These are phyloP conservation scores for Peronosclerospora sorghi DNA, from an alignment of 352 stramenopile genomes.

Conservation along the genomic window DNA sequence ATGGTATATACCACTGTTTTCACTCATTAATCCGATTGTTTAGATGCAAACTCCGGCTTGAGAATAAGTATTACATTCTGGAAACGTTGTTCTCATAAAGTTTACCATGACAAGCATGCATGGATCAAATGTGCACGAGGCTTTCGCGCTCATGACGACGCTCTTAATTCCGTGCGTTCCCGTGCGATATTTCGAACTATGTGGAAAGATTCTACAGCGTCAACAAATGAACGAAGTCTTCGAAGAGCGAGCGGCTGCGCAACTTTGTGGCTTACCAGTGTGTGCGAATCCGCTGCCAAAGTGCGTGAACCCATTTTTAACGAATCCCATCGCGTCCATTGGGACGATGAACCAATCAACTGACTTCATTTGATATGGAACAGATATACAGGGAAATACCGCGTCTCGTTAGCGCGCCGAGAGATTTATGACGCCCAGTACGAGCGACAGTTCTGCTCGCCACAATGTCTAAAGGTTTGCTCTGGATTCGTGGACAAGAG, in stretches of 20 bases:
- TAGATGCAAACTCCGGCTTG: too few relatives aligned
- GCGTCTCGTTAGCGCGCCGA: slow-evolving; percentile 55
- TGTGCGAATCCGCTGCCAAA: slow-evolving; percentile 42
- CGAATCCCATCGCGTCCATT: too few relatives aligned
- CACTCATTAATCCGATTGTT: neutral
- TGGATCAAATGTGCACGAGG: slow-evolving; percentile 61
- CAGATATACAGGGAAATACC: slow-evolving; percentile 57
- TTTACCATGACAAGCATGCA: slow-evolving; percentile 18
- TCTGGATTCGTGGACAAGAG: too few relatives aligned
- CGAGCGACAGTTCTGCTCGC: slow-evolving; percentile 77
- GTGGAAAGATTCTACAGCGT: slow-evolving; percentile 55
- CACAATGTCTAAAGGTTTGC: slow-evolving; percentile 49
- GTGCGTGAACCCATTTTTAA: slow-evolving; percentile 19
- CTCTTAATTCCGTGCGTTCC: slow-evolving; percentile 55
- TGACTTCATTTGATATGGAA: neutral
- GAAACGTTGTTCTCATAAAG: too few relatives aligned
- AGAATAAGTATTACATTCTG: too few relatives aligned
- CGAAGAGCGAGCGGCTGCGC: slow-evolving; percentile 59
- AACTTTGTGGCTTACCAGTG: slow-evolving; percentile 59
- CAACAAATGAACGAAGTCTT: slow-evolving; percentile 77
- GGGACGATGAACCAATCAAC: neutral
- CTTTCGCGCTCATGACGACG: slow-evolving; percentile 73
- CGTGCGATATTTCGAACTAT: slow-evolving; percentile 54
- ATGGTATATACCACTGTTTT: neutral
- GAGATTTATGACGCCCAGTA: slow-evolving; percentile 75